These are phyloP conservation scores for Scheffersomyces parashehatae DNA, from an alignment of 1,139 yeast genomes.

Conservation along the genomic window DNA sequence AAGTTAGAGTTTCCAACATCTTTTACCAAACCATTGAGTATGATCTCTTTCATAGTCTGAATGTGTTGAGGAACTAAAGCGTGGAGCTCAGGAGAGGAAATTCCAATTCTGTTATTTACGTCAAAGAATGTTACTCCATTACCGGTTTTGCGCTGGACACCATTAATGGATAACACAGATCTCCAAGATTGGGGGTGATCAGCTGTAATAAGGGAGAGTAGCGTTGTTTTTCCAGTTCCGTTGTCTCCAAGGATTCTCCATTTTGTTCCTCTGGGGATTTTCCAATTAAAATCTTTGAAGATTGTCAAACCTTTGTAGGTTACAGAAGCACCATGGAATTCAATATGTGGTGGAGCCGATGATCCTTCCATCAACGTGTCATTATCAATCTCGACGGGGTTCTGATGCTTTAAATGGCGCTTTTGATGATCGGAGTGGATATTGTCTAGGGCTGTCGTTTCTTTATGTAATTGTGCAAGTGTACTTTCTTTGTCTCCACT, in stretches of 20 bases:
- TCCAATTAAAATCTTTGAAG: slow-evolving; percentile 64
- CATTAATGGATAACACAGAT: slow-evolving; percentile 62
- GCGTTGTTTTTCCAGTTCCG: slow-evolving; percentile 91
- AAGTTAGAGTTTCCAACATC: slow-evolving; percentile 60
- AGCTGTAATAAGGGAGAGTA: slow-evolving; percentile 79
- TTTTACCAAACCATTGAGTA: slow-evolving; percentile 68
- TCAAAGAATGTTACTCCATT: slow-evolving; percentile 69
- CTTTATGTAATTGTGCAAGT: neutral
- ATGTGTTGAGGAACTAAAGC: slow-evolving; percentile 65
- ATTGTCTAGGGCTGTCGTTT: neutral
- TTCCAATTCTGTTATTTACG: slow-evolving; percentile 78
- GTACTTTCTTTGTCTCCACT: slow-evolving; percentile 42
- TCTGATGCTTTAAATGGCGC: slow-evolving; percentile 3
- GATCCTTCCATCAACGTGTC: slow-evolving; percentile 4
- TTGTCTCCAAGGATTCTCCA: slow-evolving; percentile 92
- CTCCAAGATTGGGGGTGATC: slow-evolving; percentile 98
- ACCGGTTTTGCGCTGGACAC: slow-evolving; percentile 72
- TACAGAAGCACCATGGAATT: slow-evolving; percentile 65
- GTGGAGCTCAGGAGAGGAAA: slow-evolving; percentile 90
- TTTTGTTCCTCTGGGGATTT: slow-evolving; percentile 66
- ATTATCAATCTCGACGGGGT: slow-evolving; percentile 7
- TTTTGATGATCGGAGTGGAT: slow-evolving; percentile 5
- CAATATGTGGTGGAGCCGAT: slow-evolving; percentile 42
- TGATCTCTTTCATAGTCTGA: slow-evolving; percentile 55
- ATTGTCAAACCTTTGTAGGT: slow-evolving; percentile 64